These are phyloP conservation scores for Helichrysum umbraculigerum DNA, from an alignment of 129 eudicot genomes.

Conservation along the genomic window DNA sequence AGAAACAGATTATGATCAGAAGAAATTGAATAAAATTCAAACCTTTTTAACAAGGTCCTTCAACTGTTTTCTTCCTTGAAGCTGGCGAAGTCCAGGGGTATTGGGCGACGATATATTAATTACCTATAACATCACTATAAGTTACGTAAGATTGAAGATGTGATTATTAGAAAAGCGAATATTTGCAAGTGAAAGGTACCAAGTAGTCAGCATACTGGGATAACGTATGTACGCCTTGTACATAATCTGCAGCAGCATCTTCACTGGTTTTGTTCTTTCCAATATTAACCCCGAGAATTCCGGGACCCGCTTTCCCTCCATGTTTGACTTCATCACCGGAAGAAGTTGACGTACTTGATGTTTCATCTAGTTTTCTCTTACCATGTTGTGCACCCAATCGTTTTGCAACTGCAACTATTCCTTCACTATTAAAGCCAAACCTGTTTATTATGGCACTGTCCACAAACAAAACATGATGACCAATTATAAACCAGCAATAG, in stretches of 20 bases:
- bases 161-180: not conserved
- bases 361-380: constrained; percentile 84
- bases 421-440: constrained; percentile 97
- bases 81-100: constrained; percentile 97
- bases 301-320: constrained; percentile 99
- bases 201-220: constrained; percentile 99
- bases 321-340: constrained; percentile 64
- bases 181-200: constrained; percentile 47
- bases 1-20: not conserved
- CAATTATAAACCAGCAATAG: not conserved
- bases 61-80: constrained; percentile 94
- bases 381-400: constrained; percentile 98
- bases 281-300: constrained; percentile 94
- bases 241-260: constrained; percentile 98
- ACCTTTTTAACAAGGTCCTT: constrained; percentile 98
- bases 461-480: constrained; percentile 8
- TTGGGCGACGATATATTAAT: constrained; percentile 94
- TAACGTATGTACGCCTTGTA: constrained; percentile 97
- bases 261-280: constrained; percentile 96
- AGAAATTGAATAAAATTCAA: constrained; percentile 10
- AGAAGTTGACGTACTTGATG: constrained; percentile 65
- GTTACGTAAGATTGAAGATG: not conserved
- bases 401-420: constrained; percentile 97
- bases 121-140: constrained; percentile 46
- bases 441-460: constrained; percentile 92